Base-by-base conservation (phyloP, 2,329 filamentous ascomycete genomes). In the Macrophomina pseudophaseolina region DNA sequence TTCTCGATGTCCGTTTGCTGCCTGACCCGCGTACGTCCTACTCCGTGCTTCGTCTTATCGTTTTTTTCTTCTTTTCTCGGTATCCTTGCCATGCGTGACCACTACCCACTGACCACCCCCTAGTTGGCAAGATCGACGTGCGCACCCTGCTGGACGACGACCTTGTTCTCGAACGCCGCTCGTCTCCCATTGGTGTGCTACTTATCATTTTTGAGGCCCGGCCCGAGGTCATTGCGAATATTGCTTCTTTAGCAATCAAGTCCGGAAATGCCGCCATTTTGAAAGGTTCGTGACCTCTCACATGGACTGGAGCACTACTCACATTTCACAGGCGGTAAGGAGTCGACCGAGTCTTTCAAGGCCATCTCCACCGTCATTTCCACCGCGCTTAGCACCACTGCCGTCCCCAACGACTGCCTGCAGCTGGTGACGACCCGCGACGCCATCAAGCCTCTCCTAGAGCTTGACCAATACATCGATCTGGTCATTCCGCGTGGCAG, bases 161-260 rank as follows among this genome's bases (percentile, higher is more conserved):
- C 64, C 86, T 99, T 64, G 85, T 90, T 63, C 86, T 99, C 68
- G 93, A 97, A 76, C 89, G 94, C 69, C 91, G 97, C 54, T 93
- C 92, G 48, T 97, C 93, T 76, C 95, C 95, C 5, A 98, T 99
- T 72, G 95, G 95, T 68, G 94, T 98, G n/a, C 87, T 99, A 49
- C 87, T 99, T 71, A 95, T 99, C 80, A 98, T 99, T 75, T 99
- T 99, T 76, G 95, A 99, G 81, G 95, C 95, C 42, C 91, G 95
- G 7, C 95, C 95, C 6, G 95, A 99, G 81, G 95, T 99, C 70
- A 97, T 99, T 75, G 95, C 94, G 75, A 99, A 99, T 79, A 98
- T 99, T 75, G 93, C 95, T 69, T 92, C 94, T 4, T 85, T 99
- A 30, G 94, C 95, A 44, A 92, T 99, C 80, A 99, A 99, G 79